Base-by-base conservation (phyloP, 495 filamentous ascomycete genomes). In the Cercophora newfieldiana region DNA sequence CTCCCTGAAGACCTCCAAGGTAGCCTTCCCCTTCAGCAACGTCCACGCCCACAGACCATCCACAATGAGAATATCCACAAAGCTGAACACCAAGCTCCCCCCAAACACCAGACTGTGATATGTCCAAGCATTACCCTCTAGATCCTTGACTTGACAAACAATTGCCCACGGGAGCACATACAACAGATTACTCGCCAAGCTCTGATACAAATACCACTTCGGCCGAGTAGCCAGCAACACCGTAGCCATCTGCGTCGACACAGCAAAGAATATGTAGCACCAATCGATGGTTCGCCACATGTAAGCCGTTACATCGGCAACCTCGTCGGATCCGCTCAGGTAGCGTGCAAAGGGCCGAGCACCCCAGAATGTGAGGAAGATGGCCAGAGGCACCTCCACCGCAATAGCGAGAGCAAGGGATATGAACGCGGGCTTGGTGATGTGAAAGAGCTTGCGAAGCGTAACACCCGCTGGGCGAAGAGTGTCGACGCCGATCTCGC, bases 201-300 rank as follows among this genome's bases (percentile, higher is more conserved):
- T 82, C 76, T 91, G 89, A 63, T 82, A 84, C 7, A 91, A 79
- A 71, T 89, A 92, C 88, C 88, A 91, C 18, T 78, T 79, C 5
- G 90, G 87, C 14, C 77, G 73, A 0, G 89, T 91, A 0, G 90
- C 88, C 2, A 91, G 78, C 1, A 92, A 76, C 7, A 92, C 80
- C 1, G 86, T 81, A 0, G 88, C 84, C 7, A 91, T 74, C 69
- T 91, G 89, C n/a, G 83, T 87, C 18, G 81, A 83, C 25, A 85
- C 56, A 0, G 87, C 89, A 68, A 91, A 92, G 74, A 91, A 88
- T 59, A 92, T 87, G 73, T 92, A 92, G 73, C 88, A 90, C 90
- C 88, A 90, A 69, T 89, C 87, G 48, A 88, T 86, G 2, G 79
- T 88, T 69, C 82, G 78, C 89, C 90, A 92, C 89, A 92, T 93